Conservation (phyloP, 164 flowering plant genomes). For the Saururus chinensis region DNA sequence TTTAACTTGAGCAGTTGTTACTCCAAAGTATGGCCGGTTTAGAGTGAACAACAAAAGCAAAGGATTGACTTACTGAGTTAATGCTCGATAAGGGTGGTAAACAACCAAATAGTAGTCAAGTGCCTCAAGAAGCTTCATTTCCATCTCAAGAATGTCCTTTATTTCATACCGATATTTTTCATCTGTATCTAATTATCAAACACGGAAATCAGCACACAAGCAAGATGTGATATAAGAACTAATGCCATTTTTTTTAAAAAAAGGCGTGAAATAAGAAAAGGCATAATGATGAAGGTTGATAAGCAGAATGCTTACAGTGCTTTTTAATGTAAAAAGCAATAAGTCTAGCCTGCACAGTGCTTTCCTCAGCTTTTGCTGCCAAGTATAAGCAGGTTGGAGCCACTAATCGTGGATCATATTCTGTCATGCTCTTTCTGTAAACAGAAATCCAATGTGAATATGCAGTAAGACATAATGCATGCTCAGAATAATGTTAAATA, state of each 20-base stretch:
- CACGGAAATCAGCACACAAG: not conserved
- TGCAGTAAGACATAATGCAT: not conserved
- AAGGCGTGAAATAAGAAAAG: not conserved
- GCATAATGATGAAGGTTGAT: not conserved
- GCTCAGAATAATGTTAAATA: no score
- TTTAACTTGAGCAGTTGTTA: no score
- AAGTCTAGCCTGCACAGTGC: conserved; percentile 85
- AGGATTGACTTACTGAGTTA: conserved; percentile 62
- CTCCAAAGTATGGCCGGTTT: no score
- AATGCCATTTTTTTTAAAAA: no score
- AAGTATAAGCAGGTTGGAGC: conserved; percentile 93
- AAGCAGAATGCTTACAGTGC: conserved; percentile 35
- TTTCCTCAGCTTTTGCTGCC: conserved; percentile 98
- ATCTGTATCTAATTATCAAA: conserved; percentile 43
- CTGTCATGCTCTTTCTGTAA: conserved; percentile 80
- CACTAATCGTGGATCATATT: conserved; percentile 90
- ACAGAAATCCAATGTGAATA: conserved; percentile 1
- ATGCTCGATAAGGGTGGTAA: conserved; percentile 84
- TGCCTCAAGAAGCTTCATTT: conserved; percentile 97
- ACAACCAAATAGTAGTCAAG: conserved; percentile 87
- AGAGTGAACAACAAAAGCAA: not conserved
- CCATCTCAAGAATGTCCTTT: conserved; percentile 96
- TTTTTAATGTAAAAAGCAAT: conserved; percentile 75
- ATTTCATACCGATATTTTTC: conserved; percentile 76
- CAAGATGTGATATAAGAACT: not conserved